Conservation (phyloP, 331 rosid genomes). For the Acacia concinna region DNA sequence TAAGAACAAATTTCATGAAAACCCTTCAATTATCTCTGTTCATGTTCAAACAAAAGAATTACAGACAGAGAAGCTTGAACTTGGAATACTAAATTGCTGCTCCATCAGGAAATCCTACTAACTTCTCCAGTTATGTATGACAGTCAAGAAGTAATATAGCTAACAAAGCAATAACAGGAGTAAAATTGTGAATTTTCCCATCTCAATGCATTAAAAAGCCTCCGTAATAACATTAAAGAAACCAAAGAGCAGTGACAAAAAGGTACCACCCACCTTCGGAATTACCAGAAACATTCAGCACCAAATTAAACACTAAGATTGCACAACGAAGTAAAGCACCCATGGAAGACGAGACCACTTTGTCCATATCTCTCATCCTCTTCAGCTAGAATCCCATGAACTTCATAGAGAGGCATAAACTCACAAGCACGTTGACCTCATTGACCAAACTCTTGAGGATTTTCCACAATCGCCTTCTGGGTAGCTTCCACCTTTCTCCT, state of each 20-base stretch:
- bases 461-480: conserved; percentile 23
- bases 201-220: conserved; percentile 23
- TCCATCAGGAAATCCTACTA: conserved; percentile 14
- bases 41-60: neutral
- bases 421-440: conserved; percentile 29
- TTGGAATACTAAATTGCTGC: conserved; percentile 22
- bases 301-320: conserved; percentile 47
- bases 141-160: conserved; percentile 19
- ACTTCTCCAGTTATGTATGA: conserved; percentile 17
- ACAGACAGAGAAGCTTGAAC: neutral
- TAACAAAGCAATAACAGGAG: conserved; percentile 31
- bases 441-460: conserved; percentile 37
- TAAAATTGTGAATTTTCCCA: conserved; percentile 22
- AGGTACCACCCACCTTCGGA: conserved; percentile 56
- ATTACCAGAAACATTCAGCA: conserved; percentile 49
- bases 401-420: conserved; percentile 34
- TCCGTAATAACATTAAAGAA: conserved; percentile 22
- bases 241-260: conserved; percentile 16
- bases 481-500: conserved; percentile 31
- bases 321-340: conserved; percentile 45
- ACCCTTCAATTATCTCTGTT: neutral
- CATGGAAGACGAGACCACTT: conserved; percentile 29
- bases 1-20: neutral
- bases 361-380: conserved; percentile 40
- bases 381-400: conserved; percentile 20